Percentiles rank a stretch among this genome's conserved stretches.
Conservation (phyloP, 257 asterid species). For the Galeopsis tetrahit region DNA sequence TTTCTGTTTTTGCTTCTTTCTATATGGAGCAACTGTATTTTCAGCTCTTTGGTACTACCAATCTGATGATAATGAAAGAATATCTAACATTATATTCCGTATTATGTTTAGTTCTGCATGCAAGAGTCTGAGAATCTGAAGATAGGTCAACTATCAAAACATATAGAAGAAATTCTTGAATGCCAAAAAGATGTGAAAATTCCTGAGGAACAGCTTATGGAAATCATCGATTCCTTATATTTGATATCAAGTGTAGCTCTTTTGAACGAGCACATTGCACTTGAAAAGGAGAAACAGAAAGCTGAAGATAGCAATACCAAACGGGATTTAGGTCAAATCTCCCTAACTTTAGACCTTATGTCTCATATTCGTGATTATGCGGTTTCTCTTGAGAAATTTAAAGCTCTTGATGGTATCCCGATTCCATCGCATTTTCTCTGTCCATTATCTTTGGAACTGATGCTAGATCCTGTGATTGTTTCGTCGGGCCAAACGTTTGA, state of each 20-base stretch:
- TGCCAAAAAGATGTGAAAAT: slow-evolving; percentile 54
- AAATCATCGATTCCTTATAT: slow-evolving; percentile 55
- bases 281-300: slow-evolving; percentile 77
- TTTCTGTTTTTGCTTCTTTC: slow-evolving; percentile 19
- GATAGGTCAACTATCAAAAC: slow-evolving; percentile 55
- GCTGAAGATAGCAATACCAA: slow-evolving; percentile 46
- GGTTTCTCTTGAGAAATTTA: slow-evolving; percentile 50
- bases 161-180: slow-evolving; percentile 55
- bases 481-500: slow-evolving; percentile 96
- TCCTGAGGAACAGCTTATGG: slow-evolving; percentile 50
- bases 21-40: background rate
- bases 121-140: slow-evolving; percentile 66
- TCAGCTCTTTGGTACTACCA: background rate
- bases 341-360: slow-evolving; percentile 48
- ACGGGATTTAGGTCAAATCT: slow-evolving; percentile 46
- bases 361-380: slow-evolving; percentile 61
- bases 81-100: slow-evolving; percentile 35
- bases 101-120: slow-evolving; percentile 49
- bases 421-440: slow-evolving; percentile 78
- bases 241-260: slow-evolving; percentile 67
- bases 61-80: slow-evolving; percentile 23
- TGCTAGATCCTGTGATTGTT: slow-evolving; percentile 90
- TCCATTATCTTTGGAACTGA: slow-evolving; percentile 78
- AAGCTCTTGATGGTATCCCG: slow-evolving; percentile 51
- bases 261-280: slow-evolving; percentile 70